Evolutionary conservation across 371 early-diverging fungal genomes (phyloP), one percentile per base, ranked within the genome.

Genomic region (Capillidium heterosporum): DNA sequence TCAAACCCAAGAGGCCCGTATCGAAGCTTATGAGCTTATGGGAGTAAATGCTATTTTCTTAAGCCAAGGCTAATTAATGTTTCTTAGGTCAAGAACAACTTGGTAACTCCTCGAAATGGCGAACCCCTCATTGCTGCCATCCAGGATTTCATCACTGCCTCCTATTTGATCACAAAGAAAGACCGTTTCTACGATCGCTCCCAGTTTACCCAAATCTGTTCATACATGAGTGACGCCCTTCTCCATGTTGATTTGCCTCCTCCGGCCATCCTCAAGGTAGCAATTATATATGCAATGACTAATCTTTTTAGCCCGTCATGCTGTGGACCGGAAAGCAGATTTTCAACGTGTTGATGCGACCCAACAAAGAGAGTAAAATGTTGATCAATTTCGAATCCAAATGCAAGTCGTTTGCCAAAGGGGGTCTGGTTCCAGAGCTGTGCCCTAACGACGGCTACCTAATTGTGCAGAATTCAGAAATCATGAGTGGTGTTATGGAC

Each of bases 81-180:
- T 48, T 91, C 92, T 68, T 89, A 93, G 87, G 99, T 99, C 1
- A 91, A 97, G 10, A 89, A 85, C 63, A 95, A 99, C 72, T 94
- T 99, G 64, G 83, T 99, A 2, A 90, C 97, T 28, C 99, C 99
- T 1, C 98, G 99, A 69, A 84, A 90, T 39, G 97, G 98, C 75
- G 88, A 84, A 60, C 99, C 99, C 4, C 92, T 96, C 61, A 99
- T 99, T 98, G 99, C 99, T 65, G 98, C 99, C 67, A 99, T 99
- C 44, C 99, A 99, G 71, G 99, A 99, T 70, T 91, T 97, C 0
- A 82, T 99, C 32, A 89, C 93, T 66, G 99, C 95, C 59, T 78
- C 97, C 55, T 81, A 93, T 66, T 92, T 89, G 71, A 92, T 99
- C 61, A 99, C 99, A 1, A 74, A 80, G 61, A 84, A 98, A 58